Evolutionary conservation across 1,139 yeast species (phyloP).

Genomic region (Sugiyamaella sp.): DNA sequence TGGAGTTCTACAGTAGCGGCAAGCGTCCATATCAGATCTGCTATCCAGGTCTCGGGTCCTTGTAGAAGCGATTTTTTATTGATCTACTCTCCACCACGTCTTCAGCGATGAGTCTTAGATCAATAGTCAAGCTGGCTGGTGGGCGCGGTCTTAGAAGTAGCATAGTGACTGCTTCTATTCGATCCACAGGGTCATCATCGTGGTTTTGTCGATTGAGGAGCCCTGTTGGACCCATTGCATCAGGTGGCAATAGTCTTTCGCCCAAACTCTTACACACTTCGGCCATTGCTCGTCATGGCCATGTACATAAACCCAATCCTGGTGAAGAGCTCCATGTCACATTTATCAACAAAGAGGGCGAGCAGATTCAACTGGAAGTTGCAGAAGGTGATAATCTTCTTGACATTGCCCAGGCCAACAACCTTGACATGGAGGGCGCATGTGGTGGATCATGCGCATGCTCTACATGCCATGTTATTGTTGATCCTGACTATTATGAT

Average conservation of each 20-base stretch:
- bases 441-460: conserved; percentile 99
- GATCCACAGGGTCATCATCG: too few relatives aligned
- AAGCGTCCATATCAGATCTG: too few relatives aligned
- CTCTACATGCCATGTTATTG: conserved; percentile 94
- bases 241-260: not conserved
- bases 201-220: too few relatives aligned
- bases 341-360: conserved; percentile 89
- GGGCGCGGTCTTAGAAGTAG: not conserved
- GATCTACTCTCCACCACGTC: too few relatives aligned
- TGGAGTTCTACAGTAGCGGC: not conserved
- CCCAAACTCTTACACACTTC: conserved; percentile 4
- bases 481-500: conserved; percentile 93
- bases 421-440: conserved; percentile 97
- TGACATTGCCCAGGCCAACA: conserved; percentile 93
- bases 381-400: conserved; percentile 89
- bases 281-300: conserved; percentile 61
- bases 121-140: not conserved
- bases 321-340: conserved; percentile 93
- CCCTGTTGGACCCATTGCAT: not conserved
- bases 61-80: too few relatives aligned
- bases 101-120: not conserved
- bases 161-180: not conserved
- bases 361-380: conserved; percentile 77
- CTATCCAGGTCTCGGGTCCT: too few relatives aligned
- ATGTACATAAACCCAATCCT: conserved; percentile 83